Conservation (phyloP, 345 rosid species). For the Limnanthes douglasii region DNA sequence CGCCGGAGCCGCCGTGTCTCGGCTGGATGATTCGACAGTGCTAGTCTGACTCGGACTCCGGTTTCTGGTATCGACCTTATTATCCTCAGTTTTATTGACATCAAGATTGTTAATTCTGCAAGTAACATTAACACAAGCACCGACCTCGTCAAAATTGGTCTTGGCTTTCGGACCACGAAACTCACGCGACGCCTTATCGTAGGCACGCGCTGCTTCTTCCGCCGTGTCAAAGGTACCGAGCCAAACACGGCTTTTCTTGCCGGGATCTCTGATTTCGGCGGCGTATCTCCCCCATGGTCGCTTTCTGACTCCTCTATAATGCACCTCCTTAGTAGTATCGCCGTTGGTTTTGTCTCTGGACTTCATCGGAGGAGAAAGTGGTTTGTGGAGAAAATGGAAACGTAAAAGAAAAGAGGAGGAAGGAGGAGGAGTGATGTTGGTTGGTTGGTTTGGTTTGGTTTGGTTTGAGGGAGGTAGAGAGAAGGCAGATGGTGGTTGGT, state of each 20-base stretch:
- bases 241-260: slow-evolving; percentile 82
- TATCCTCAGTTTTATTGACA: neutral
- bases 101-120: neutral
- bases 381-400: too few relatives aligned
- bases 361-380: too few relatives aligned
- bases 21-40: slow-evolving; percentile 45
- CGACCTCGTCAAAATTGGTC: slow-evolving; percentile 77
- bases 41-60: slow-evolving; percentile 66
- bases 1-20: slow-evolving; percentile 20
- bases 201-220: slow-evolving; percentile 83
- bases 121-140: slow-evolving; percentile 14
- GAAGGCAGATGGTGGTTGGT: too few relatives aligned
- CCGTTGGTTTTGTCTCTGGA: too few relatives aligned
- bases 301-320: slow-evolving; percentile 77
- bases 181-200: slow-evolving; percentile 65
- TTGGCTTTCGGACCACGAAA: slow-evolving; percentile 76
- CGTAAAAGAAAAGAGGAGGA: too few relatives aligned
- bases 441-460: too few relatives aligned
- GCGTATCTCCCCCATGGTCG: slow-evolving; percentile 94
- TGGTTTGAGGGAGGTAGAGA: too few relatives aligned
- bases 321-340: slow-evolving; percentile 36
- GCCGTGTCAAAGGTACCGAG: slow-evolving; percentile 93
- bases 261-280: slow-evolving; percentile 91
- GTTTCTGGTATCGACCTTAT: slow-evolving; percentile 1
- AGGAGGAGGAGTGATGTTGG: too few relatives aligned